Evolutionary conservation across 1,139 yeast species (phyloP), one percentile per base, ranked within the genome.

Genomic region (Geotrichum phurueaensis): DNA sequence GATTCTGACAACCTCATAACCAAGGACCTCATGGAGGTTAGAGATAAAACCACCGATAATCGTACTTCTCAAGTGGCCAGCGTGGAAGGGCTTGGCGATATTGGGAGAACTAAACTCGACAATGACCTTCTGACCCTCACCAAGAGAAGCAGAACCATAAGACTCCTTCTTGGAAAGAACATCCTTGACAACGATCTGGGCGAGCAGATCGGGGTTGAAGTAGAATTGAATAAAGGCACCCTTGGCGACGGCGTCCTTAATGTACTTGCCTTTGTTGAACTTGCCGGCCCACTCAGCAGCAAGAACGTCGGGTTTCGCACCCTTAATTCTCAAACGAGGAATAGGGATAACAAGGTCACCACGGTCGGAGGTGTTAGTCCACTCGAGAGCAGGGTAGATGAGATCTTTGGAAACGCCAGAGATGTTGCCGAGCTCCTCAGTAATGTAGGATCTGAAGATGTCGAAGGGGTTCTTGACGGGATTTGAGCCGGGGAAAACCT

Each of bases 51-150:
- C 98, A 69, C 99, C 99, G 73, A 94, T 94, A 72, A 94, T 94
- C 49, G 99, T 94, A 51, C 97, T 89, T 78, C 99, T 86, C 76
- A 94, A 84, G 76, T 94, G 99, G 62, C 99, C 99, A 63, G 99
- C 99, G 73, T 94, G 99, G 87, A 94, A 94, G 15, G 99, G 99
- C 77, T 94, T 94, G 67, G 99, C 99, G 71, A 94, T 94, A 75
- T 94, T 94, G 67, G 99, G 99, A 54, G 98, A 92, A 3, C 97
- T 90, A 71, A 95, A 94, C 75, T 94, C 99, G 67, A 95, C 82
- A 58, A 91, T 71, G 27, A 87, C 80, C 68, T 81, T 88, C 76
- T 94, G 87, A 67, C 85, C 86, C 52, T 78, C 77, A 57, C 96
- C 97, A 62, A 89, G 71, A 56, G 92, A 88, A 67, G 87, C 79